Conservation (phyloP, 352 stramenopile genomes). For the Phytophthora chlamydospora region DNA sequence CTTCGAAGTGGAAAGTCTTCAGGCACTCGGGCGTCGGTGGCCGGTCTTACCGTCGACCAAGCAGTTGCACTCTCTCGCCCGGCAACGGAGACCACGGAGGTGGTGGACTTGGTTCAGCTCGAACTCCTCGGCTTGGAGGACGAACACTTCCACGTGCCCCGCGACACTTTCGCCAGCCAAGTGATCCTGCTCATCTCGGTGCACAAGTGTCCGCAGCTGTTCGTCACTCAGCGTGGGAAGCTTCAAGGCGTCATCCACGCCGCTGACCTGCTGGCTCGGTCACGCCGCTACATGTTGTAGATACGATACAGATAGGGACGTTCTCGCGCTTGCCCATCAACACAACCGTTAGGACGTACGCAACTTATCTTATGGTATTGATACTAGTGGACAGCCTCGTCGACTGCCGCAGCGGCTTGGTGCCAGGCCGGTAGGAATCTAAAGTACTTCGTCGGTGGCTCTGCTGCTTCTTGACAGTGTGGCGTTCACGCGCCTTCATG, state of each 20-base stretch:
- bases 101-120: slow-evolving; percentile 65
- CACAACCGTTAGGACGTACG: slow-evolving; percentile 24
- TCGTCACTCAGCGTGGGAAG: slow-evolving; percentile 74
- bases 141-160: slow-evolving; percentile 73
- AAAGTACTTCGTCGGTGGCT: slow-evolving; percentile 21
- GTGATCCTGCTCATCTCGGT: slow-evolving; percentile 83
- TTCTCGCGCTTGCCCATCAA: slow-evolving; percentile 17
- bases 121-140: slow-evolving; percentile 69
- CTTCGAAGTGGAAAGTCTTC: slow-evolving; percentile 26
- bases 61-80: slow-evolving; percentile 41
- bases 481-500: slow-evolving; percentile 61
- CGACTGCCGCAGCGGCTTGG: slow-evolving; percentile 12
- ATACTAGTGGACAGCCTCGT: slow-evolving; percentile 23
- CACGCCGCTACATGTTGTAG: slow-evolving; percentile 62
- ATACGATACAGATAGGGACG: slow-evolving; percentile 6
- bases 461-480: slow-evolving; percentile 17
- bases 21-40: slow-evolving; percentile 20
- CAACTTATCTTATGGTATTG: slow-evolving; percentile 21
- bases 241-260: slow-evolving; percentile 78
- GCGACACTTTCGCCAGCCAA: slow-evolving; percentile 69
- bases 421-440: slow-evolving; percentile 10
- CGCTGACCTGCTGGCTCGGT: slow-evolving; percentile 66
- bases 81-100: slow-evolving; percentile 29
- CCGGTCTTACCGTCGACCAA: slow-evolving; percentile 35
- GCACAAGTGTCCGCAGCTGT: slow-evolving; percentile 77